Base-by-base conservation (phyloP, 169 alveolate genomes). In the Haemoproteus tartakovskyi region DNA sequence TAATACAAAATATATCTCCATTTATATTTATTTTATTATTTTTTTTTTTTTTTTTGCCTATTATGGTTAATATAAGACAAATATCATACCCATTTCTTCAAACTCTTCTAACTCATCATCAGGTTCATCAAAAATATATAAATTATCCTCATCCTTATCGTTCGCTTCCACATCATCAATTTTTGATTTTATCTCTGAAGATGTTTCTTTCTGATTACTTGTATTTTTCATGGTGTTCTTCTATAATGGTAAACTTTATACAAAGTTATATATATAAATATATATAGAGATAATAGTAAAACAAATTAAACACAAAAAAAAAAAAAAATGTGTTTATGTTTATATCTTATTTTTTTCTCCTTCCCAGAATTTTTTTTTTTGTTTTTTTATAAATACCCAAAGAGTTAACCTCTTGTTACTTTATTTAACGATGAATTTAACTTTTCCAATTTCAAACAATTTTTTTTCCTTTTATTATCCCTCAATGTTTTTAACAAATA, bases 61-160 rank as follows among this genome's bases (percentile, higher is more conserved):
- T 12, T 12, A 1, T 0, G 52, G 8, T 16, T 3, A 5, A 0
- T 3, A 1, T 18, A 48, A 4, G 2, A 21, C 11, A 38, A 22
- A 5, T 4, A 41, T 41, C 37, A 11, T 67, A 67, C 82, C 82
- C 82, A 67, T 67, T 21, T 67, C 82, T n/a, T 67, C 82, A 59
- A 67, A 67, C 29, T 67, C 82, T 30, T 67, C 82, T 47, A 67
- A 21, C 45, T 67, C 82, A 40, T 67, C 82, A 52, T 67, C 82
- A 22, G 82, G 82, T 19, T 67, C 82, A 52, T 67, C 82, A 30
- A 67, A 67, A 24, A 67, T 67, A 26, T 67, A 67, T n/a, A 67
- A 19, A 19, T 52, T 67, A 21, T 67, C 82, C 1, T 54, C 82
- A 30, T 29, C 33, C 5, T 9, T 24, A 22, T 67, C 82, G 14